Conservation (phyloP, 306 rosid genomes). For the Acacia crassicarpa region DNA sequence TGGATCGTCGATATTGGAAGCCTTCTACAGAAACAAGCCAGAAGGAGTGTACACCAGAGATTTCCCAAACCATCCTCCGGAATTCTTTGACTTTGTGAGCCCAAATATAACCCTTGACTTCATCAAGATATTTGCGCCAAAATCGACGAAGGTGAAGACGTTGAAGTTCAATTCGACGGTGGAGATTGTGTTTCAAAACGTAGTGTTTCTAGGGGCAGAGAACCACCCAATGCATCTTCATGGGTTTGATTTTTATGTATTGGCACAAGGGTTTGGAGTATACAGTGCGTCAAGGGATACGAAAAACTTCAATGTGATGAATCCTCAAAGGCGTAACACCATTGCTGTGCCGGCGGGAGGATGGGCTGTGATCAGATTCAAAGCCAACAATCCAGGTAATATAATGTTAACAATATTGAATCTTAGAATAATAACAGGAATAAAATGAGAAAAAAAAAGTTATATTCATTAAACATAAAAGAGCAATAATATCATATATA, state of each 20-base stretch:
- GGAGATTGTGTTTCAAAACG: constrained; percentile 59
- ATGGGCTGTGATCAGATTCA: constrained; percentile 62
- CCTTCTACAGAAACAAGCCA: constrained; percentile 18
- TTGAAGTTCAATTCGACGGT: constrained; percentile 61
- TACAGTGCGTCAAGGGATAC: constrained; percentile 38
- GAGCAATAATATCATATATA: too few relatives aligned
- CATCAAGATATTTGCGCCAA: constrained; percentile 36
- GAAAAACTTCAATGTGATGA: constrained; percentile 41
- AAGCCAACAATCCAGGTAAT: constrained; percentile 42
- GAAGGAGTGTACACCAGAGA: constrained; percentile 51
- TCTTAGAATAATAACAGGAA: too few relatives aligned
- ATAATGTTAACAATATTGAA: neutral
- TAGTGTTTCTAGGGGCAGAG: constrained; percentile 34
- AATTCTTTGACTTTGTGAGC: constrained; percentile 44
- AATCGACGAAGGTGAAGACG: constrained; percentile 58
- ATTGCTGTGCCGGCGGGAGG: constrained; percentile 65
- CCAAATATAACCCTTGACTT: neutral
- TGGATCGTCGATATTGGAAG: constrained; percentile 50
- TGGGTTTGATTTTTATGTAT: constrained; percentile 58
- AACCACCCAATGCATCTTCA: constrained; percentile 69
- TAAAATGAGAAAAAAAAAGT: too few relatives aligned
- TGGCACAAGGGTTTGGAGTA: constrained; percentile 75
- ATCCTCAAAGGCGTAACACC: constrained; percentile 69
- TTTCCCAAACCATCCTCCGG: constrained; percentile 50
- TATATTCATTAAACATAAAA: too few relatives aligned